phyloP scores from a whole-genome alignment of 768 basidiomycete genomes.

The Steccherinum ochraceum region DNA sequence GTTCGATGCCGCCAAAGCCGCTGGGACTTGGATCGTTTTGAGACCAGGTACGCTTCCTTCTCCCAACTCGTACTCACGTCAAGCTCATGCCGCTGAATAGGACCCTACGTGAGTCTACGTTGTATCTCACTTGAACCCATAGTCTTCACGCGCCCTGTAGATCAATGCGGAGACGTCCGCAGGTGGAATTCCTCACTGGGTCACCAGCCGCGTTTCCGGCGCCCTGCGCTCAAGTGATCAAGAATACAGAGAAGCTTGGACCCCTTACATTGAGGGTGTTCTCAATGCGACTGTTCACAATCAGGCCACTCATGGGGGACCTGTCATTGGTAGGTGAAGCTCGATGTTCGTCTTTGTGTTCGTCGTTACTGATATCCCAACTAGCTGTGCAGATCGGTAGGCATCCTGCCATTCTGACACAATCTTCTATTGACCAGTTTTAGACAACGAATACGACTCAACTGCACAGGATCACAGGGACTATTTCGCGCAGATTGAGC shows the following conservation, averaged over 20 bases:
- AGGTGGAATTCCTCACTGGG: slow-evolving; percentile 68
- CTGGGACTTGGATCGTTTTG: slow-evolving; percentile 74
- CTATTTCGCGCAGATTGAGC: slow-evolving; percentile 19
- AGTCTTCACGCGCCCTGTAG: no score
- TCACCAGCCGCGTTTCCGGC: slow-evolving; percentile 60
- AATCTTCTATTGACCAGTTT: no score
- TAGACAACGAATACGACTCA: slow-evolving; percentile 76
- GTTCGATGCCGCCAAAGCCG: slow-evolving; percentile 67
- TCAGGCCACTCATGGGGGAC: slow-evolving; percentile 68
- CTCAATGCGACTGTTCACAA: slow-evolving; percentile 53
- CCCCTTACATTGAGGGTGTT: slow-evolving; percentile 62
- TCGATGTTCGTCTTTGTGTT: no score
- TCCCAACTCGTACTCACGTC: no score
- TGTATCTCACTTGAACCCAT: no score
- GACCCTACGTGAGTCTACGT: no score
- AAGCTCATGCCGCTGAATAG: no score
- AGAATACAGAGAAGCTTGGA: slow-evolving; percentile 67
- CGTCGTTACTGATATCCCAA: no score
- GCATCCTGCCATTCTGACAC: slow-evolving; percentile 14
- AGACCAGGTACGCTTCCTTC: slow-evolving; percentile 73
- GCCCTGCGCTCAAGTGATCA: slow-evolving; percentile 64
- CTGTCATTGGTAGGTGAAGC: slow-evolving; percentile 66
- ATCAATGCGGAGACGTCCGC: slow-evolving; percentile 82
- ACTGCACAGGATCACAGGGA: slow-evolving; percentile 24
- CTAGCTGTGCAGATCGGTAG: slow-evolving; percentile 53